Conservation (phyloP, 352 stramenopile species). For the Globisporangium spinosum region DNA sequence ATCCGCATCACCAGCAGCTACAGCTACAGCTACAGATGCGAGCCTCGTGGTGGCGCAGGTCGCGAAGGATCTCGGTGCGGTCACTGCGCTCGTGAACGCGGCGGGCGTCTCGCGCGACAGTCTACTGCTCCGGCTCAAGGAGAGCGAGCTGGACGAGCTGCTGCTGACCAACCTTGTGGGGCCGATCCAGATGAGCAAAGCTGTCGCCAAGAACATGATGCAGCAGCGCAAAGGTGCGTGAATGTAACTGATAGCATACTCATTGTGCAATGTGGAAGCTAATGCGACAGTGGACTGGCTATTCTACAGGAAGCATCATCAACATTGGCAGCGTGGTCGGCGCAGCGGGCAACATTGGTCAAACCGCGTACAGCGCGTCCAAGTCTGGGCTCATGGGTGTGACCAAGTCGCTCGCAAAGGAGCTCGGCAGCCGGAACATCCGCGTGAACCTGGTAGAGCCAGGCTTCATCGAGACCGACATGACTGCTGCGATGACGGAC, state of each 20-base stretch:
- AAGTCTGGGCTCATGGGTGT: constrained; percentile 75
- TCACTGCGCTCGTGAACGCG: constrained; percentile 71
- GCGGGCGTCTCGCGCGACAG: constrained; percentile 68
- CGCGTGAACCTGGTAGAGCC: constrained; percentile 87
- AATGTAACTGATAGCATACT: not conserved
- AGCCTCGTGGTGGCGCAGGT: constrained; percentile 44
- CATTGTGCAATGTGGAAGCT: not conserved
- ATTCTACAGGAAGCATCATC: constrained; percentile 56
- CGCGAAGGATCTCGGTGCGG: constrained; percentile 27
- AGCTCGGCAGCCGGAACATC: constrained; percentile 80
- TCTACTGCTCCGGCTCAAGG: constrained; percentile 60
- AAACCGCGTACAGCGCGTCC: constrained; percentile 79
- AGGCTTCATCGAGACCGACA: constrained; percentile 81
- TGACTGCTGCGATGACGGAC: constrained; percentile 63
- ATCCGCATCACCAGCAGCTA: not conserved
- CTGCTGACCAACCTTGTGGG: constrained; percentile 76
- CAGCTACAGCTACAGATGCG: constrained; percentile 19
- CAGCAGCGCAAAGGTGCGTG: constrained; percentile 41
- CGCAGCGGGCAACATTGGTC: constrained; percentile 62
- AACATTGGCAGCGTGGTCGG: constrained; percentile 85
- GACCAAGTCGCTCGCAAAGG: constrained; percentile 79
- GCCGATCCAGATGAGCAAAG: constrained; percentile 70
- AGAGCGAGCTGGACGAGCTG: constrained; percentile 61
- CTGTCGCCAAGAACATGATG: constrained; percentile 75
- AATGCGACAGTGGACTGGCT: not conserved